Base-by-base conservation (phyloP, 176 grass and related monocot species). In the Saccharum officinarum region DNA sequence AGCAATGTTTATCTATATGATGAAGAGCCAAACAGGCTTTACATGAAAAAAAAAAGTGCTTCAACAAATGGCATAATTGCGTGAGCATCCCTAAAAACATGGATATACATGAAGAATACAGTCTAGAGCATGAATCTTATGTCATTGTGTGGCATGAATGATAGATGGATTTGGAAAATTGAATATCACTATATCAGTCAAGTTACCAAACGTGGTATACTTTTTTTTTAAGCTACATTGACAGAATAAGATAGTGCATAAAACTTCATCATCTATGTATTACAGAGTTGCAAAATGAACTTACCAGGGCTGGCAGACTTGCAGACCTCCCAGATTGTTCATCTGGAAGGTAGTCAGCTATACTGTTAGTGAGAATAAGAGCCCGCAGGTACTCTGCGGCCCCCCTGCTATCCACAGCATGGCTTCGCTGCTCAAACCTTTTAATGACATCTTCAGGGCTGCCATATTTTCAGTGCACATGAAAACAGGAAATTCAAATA, bases 301-400 rank as follows among this genome's bases (percentile, higher is more conserved):
- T 83, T 97, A 97, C 97, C 86, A 99, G 83, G 46, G 92, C 86
- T 74, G 94, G 94, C 12, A 99, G 86, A 82, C 79, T 94, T 67
- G 97, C 88, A 57, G 97, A 81, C 70, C 91, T 95, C 77, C 97
- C 94, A 72, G 88, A 94, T 50, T 85, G 76, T 82, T 97, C 92
- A 16, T 99, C 93, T 49, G 94, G 97, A 77, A 99, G 94, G 80
- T 94, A 99, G 80, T 99, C 90, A 44, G 92, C 84, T 83, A 99
- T 94, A 78, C 72, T 40, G 84, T 99, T 91, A 38, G 97, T 99
- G 69, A 88, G 84, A 83, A 99, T 79, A 88, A 99, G 94, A 31
- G 97, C 97, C 75, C 97, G 89, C 40, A 99, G 90, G 84, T 94
- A 99, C 81, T 99, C 97, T 80, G 93, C 92, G 64, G 91, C 97